phyloP scores from a whole-genome alignment of 495 filamentous ascomycete species.

The Aspergillus conjunctus region DNA sequence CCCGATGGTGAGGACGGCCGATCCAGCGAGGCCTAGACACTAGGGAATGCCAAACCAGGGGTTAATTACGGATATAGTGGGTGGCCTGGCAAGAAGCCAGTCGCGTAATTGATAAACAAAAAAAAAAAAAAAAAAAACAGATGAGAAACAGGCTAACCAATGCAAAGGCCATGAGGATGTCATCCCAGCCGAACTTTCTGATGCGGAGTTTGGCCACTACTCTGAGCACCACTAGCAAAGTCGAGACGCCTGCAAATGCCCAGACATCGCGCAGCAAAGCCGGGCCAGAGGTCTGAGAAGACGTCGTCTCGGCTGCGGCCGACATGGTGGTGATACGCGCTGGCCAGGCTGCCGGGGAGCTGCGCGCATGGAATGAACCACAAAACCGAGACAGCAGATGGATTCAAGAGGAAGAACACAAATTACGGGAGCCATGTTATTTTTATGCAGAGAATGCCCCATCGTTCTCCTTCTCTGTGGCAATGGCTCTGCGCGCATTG shows the following conservation, averaged over 20 bases:
- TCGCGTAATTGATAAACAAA: not conserved
- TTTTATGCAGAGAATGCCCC: no score
- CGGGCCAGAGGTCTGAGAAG: slow-evolving; percentile 1
- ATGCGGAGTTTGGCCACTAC: slow-evolving; percentile 1
- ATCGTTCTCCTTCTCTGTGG: no score
- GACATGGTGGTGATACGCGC: not conserved
- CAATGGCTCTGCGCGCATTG: no score
- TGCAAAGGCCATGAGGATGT: slow-evolving; percentile 1
- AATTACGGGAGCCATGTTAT: no score
- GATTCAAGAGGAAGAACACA: no score
- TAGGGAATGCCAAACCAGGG: not conserved
- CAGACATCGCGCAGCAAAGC: not conserved
- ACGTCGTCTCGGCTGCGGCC: not conserved
- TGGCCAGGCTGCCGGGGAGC: not conserved
- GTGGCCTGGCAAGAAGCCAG: not conserved
- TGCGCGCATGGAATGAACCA: not conserved
- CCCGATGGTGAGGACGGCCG: not conserved
- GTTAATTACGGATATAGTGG: not conserved
- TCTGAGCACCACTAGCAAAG: not conserved
- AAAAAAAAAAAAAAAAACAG: no score
- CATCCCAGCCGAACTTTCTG: slow-evolving; percentile 5
- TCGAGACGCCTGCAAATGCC: not conserved
- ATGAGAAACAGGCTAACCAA: not conserved
- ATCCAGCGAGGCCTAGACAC: not conserved
- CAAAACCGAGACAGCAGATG: not conserved